Base-by-base conservation (phyloP, 1,284 basidiomycete genomes). In the Leccinum ponderosum region DNA sequence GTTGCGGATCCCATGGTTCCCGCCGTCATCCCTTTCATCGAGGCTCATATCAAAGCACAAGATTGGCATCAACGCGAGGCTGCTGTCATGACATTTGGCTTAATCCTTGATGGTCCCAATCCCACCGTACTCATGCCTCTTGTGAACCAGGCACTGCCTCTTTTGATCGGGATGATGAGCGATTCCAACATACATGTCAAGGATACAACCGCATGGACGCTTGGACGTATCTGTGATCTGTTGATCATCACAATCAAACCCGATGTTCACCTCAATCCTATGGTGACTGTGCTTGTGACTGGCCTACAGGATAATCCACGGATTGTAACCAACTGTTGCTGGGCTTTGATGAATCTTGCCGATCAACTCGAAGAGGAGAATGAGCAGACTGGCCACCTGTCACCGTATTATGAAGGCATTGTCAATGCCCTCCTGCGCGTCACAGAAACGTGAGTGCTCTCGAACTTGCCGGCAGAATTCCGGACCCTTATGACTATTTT, bases 51-150 rank as follows among this genome's bases (percentile, higher is more conserved):
- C 83, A 94, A 94, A 72, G 81, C 87, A 35, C 82, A 85, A 56
- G 94, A 98, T 73, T 99, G 97, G 97, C 94, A 94, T 72, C 82
- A 89, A 59, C 94, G 97, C 58, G 97, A 99, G 76, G 97, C 97
- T 0, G 96, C 97, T 20, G 90, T 98, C 65, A 98, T 98, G 95
- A 90, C 95, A 50, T 99, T 99, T 72, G 97, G 97, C 58, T 97
- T 94, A 3, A 98, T 99, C 71, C 86, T 99, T 57, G 96, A 98
- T 65, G 97, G 97, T 3, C 97, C 97, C 11, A 93, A 97, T 72
- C 91, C 94, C 35, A 79, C 80, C 48, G 88, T 94, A 44, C 86
- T 99, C 54, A 90, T 89, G 22, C 95, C 95, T 22, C 87, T 99
- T 48, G 96, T 98, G 66, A 87, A 92, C 68, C 95, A 98, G 76